Percentiles rank a stretch among this genome's conserved stretches.
Conservation (phyloP, 2,329 filamentous ascomycete genomes). For the Immersiporthe knoxdaviesiana region DNA sequence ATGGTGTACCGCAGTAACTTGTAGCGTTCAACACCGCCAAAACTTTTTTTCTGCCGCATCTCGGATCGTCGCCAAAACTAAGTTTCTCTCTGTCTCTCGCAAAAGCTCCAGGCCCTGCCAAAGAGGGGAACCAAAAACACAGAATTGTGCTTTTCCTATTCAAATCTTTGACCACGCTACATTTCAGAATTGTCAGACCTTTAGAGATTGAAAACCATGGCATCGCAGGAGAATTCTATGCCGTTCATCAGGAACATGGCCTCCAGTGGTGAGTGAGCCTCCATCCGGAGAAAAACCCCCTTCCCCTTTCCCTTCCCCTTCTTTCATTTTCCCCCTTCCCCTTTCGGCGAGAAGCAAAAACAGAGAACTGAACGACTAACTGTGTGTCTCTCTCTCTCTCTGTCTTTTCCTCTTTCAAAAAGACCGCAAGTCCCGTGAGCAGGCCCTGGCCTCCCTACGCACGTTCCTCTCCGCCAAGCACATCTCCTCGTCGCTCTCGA, state of each 20-base stretch:
- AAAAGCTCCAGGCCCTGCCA: neutral
- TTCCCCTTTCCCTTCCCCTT: conserved; percentile 14
- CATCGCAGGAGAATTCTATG: conserved; percentile 53
- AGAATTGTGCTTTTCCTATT: neutral
- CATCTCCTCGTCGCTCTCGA: conserved; percentile 56
- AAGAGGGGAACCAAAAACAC: neutral
- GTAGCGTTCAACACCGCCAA: conserved; percentile 14
- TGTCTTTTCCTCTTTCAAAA: too few species aligned
- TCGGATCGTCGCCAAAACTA: neutral
- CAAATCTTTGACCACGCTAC: too few species aligned
- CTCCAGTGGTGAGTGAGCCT: conserved; percentile 70
- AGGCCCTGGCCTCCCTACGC: conserved; percentile 76
- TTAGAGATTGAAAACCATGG: conserved; percentile 37
- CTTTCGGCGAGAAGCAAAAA: neutral
- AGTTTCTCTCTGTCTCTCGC: too few species aligned
- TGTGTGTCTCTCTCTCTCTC: neutral
- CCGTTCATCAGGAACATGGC: conserved; percentile 84
- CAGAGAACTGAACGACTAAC: neutral
- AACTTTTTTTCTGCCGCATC: conserved; percentile 14
- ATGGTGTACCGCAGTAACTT: neutral
- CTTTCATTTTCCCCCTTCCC: neutral
- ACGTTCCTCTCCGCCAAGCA: conserved; percentile 71
- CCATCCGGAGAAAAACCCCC: too few species aligned
- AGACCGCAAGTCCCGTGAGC: conserved; percentile 76
- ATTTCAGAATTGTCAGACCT: neutral